phyloP scores from a whole-genome alignment of 2,329 filamentous ascomycete species.

The Talaromyces piceae region DNA sequence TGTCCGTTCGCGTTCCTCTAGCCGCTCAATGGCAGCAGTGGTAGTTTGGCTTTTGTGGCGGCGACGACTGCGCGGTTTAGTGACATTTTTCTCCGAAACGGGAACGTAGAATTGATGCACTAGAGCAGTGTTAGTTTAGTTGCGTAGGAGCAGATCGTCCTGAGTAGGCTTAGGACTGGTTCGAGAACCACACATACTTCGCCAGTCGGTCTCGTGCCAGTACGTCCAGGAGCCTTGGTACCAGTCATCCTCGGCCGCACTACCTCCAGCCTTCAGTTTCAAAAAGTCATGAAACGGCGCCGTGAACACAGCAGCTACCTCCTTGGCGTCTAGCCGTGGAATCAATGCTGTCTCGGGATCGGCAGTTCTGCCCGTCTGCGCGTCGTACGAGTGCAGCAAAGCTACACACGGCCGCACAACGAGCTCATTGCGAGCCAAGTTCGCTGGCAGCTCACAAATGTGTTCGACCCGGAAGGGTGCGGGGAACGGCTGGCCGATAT shows the following conservation, averaged over 20 bases:
- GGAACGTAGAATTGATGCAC: conserved; percentile 92
- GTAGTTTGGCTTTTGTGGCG: conserved; percentile 33
- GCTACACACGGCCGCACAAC: conserved; percentile 70
- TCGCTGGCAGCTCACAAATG: conserved; percentile 74
- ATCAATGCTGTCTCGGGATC: conserved; percentile 64
- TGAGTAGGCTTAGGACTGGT: no score
- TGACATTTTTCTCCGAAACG: conserved; percentile 61
- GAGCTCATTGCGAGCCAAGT: conserved; percentile 64
- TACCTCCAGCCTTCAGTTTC: conserved; percentile 48
- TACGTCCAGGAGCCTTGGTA: conserved; percentile 76
- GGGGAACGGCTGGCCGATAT: conserved; percentile 62
- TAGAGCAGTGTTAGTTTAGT: conserved; percentile 20
- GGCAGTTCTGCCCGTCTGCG: conserved; percentile 33
- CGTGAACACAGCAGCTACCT: conserved; percentile 91
- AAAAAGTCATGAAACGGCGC: conserved; percentile 83
- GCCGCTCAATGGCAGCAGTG: conserved; percentile 24
- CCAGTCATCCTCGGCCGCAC: conserved; percentile 55
- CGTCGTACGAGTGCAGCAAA: conserved; percentile 60
- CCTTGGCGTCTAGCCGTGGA: conserved; percentile 74
- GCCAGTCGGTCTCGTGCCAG: conserved; percentile 73
- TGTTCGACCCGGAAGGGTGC: conserved; percentile 77
- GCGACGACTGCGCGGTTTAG: conserved; percentile 46
- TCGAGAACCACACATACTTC: conserved; percentile 35
- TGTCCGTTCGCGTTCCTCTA: conserved; percentile 43
- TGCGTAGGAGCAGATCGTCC: neutral